Evolutionary conservation across 805 yeast genomes (phyloP).

Genomic region (Pichia nakasei): DNA sequence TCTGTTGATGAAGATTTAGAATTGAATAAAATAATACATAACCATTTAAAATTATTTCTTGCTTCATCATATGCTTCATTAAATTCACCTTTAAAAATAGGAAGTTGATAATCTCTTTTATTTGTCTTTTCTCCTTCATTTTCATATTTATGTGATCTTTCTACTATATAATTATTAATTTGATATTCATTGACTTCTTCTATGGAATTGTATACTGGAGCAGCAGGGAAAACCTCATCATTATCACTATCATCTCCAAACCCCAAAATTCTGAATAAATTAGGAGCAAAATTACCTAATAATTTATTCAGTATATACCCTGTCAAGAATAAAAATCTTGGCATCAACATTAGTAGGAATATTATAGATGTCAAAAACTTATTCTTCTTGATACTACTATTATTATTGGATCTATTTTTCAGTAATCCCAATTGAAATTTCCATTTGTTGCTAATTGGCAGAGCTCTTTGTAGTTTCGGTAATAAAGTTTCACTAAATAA

Average conservation of each 20-base stretch:
- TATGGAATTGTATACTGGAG: constrained; percentile 18
- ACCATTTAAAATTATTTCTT: constrained; percentile 36
- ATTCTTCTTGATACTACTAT: background rate
- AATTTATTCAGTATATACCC: constrained; percentile 31
- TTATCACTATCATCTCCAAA: constrained; percentile 12
- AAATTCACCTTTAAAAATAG: constrained; percentile 28
- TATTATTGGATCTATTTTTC: background rate
- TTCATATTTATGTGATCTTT: constrained; percentile 15
- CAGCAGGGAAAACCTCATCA: constrained; percentile 25
- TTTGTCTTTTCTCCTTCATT: background rate
- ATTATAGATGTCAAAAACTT: constrained; percentile 31
- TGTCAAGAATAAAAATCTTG: constrained; percentile 33
- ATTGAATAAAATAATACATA: constrained; percentile 46
- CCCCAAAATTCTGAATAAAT: constrained; percentile 22
- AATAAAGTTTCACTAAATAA: constrained; percentile 5
- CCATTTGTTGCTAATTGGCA: constrained; percentile 30
- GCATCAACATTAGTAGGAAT: constrained; percentile 46
- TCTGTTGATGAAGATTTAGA: constrained; percentile 32
- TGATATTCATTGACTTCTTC: constrained; percentile 14
- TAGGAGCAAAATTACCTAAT: constrained; percentile 29
- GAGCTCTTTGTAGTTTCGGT: constrained; percentile 30
- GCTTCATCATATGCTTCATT: constrained; percentile 35
- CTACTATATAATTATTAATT: constrained; percentile 13
- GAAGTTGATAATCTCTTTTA: constrained; percentile 16
- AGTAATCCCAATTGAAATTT: constrained; percentile 25